phyloP scores from a whole-genome alignment of 2,329 filamentous ascomycete genomes.

The Fusarium sp. region DNA sequence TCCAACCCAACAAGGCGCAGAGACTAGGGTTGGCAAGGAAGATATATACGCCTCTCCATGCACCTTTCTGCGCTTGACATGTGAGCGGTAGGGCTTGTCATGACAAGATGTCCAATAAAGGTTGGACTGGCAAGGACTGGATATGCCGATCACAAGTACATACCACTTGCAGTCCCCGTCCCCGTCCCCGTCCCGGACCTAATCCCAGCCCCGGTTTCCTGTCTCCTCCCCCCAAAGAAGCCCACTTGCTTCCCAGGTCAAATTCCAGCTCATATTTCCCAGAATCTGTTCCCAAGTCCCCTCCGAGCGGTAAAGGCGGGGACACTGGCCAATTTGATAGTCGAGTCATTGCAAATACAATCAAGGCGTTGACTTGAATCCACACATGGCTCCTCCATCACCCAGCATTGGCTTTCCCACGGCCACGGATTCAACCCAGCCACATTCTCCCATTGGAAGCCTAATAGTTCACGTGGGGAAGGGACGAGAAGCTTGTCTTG shows the following conservation, averaged over 20 bases:
- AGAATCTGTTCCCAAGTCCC: conserved; percentile 36
- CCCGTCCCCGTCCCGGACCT: conserved; percentile 32
- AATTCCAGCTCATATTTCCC: conserved; percentile 36
- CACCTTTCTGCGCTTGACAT: conserved; percentile 47
- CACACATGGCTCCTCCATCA: conserved; percentile 46
- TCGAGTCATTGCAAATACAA: conserved; percentile 47
- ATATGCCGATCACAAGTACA: conserved; percentile 44
- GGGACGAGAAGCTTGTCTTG: conserved; percentile 42
- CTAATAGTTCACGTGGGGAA: conserved; percentile 47
- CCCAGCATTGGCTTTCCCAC: conserved; percentile 45
- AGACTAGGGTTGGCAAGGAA: conserved; percentile 16
- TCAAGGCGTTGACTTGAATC: conserved; percentile 49
- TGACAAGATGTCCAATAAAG: conserved; percentile 45
- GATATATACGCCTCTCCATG: conserved; percentile 39
- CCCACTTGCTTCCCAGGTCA: conserved; percentile 42
- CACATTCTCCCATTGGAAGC: conserved; percentile 46
- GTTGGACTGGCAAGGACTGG: conserved; percentile 32
- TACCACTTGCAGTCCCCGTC: conserved; percentile 33
- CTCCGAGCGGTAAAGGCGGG: conserved; percentile 49
- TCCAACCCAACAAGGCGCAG: conserved; percentile 36
- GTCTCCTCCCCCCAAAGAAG: conserved; percentile 35
- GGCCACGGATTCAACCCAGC: conserved; percentile 39
- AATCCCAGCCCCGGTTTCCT: conserved; percentile 35
- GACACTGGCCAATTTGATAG: conserved; percentile 41
- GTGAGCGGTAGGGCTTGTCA: conserved; percentile 48